Evolutionary conservation across 768 basidiomycete species (phyloP), one percentile per base, ranked within the genome.

Genomic region (Phylloporus scabripes): DNA sequence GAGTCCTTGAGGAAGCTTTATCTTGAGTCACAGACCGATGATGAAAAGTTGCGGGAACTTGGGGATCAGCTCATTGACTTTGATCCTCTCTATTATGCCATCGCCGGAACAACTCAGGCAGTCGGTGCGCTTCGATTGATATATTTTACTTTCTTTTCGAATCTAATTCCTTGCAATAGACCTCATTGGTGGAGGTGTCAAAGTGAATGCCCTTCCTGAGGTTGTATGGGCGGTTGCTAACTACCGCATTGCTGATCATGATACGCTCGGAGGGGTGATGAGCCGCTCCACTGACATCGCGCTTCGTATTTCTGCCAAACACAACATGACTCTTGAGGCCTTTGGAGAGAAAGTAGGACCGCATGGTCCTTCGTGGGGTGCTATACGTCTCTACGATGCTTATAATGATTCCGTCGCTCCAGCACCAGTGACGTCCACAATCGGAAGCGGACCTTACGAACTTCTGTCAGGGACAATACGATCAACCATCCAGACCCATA

Each of bases 201-300:
- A 79, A 64, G 62, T 69, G 37, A 76, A 78, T 49, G 74, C 74
- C 1, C 63, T 79, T 10, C 74, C 75, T 0, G 77, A 78, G 52
- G 61, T 60, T 28, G 70, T 59, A 14, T 69, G 59, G 50, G 70
- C 69, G 6, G 47, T 73, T 18, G 59, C 60, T 33, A 70, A 73
- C 45, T 57, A 70, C 43, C 61, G 67, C 8, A 56, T 73, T 46
- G 67, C 61, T 31, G 65, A 65, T 9, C 62, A 71, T 47, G 71
- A 53, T 36, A 66, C 61, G 0, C 44, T 29, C 11, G 33, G 45
- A 38, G 51, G 50, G 18, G 33, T 64, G 26, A 46, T 44, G 34
- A 15, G 23, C 31, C 56, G 48, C 24, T 63, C 60, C 20, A 46
- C 40, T 11, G 14, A 39, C 5, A 43, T 55, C 2, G 26, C 42